These are phyloP conservation scores for Haematococcus lacustris DNA, from an alignment of 139 green algal genomes.

Conservation along the genomic window DNA sequence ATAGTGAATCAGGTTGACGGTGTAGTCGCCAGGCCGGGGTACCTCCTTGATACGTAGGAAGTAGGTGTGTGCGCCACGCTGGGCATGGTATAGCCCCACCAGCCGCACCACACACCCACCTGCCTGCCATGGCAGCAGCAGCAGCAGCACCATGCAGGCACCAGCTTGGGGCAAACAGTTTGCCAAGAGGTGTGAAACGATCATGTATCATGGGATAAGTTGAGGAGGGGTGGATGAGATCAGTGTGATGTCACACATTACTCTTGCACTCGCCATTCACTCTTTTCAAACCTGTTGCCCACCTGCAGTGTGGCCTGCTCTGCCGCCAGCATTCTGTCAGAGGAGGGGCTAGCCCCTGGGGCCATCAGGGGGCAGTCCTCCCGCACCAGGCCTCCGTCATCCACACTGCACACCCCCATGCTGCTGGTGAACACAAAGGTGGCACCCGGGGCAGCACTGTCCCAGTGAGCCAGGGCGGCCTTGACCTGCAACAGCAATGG, in stretches of 20 bases:
- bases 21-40: slow-evolving; percentile 56
- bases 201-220: too few relatives aligned
- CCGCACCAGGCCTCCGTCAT: slow-evolving; percentile 52
- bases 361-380: slow-evolving; percentile 59
- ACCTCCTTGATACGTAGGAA: slow-evolving; percentile 68
- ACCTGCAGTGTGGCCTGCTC: slow-evolving; percentile 60
- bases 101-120: slow-evolving; percentile 85
- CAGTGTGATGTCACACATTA: too few relatives aligned
- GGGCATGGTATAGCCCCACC: slow-evolving; percentile 86
- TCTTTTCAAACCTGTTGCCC: too few relatives aligned
- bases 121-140: slow-evolving; percentile 20
- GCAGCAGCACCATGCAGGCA: background rate
- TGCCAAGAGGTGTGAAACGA: too few relatives aligned
- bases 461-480: slow-evolving; percentile 68
- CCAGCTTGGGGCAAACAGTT: too few relatives aligned
- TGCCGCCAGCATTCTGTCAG: slow-evolving; percentile 69
- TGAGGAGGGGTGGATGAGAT: too few relatives aligned
- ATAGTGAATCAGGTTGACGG: slow-evolving; percentile 98
- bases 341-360: slow-evolving; percentile 48
- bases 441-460: slow-evolving; percentile 42
- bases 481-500: slow-evolving; percentile 26
- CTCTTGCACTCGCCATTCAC: too few relatives aligned
- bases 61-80: slow-evolving; percentile 86
- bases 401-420: slow-evolving; percentile 66
- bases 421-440: slow-evolving; percentile 85